These are phyloP conservation scores for Aspergillus sp. DNA, from an alignment of 2,329 filamentous ascomycete genomes.

Conservation along the genomic window DNA sequence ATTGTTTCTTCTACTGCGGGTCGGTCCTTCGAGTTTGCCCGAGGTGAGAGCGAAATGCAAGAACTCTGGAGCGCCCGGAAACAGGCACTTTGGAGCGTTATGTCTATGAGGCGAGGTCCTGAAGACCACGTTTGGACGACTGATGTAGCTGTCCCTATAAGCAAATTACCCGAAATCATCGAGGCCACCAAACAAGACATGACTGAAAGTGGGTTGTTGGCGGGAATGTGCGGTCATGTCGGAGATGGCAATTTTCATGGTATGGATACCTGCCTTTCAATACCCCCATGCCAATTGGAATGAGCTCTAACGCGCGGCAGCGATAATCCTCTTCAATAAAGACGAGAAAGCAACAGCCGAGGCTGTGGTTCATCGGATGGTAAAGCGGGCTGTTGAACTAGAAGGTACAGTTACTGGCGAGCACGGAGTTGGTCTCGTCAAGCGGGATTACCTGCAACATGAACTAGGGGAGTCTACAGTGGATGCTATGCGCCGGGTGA, in stretches of 20 bases:
- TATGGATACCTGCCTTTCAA: slow-evolving; percentile 33
- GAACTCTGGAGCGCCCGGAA: slow-evolving; percentile 77
- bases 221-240: slow-evolving; percentile 70
- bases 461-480: slow-evolving; percentile 64
- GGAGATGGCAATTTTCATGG: slow-evolving; percentile 75
- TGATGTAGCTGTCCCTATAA: slow-evolving; percentile 77
- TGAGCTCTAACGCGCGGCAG: slow-evolving; percentile 33
- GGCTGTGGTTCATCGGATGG: slow-evolving; percentile 67
- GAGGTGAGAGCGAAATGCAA: slow-evolving; percentile 62
- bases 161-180: slow-evolving; percentile 70
- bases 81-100: slow-evolving; percentile 71
- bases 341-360: slow-evolving; percentile 58
- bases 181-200: slow-evolving; percentile 69
- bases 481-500: slow-evolving; percentile 65
- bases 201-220: slow-evolving; percentile 61
- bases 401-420: slow-evolving; percentile 74
- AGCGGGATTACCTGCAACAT: slow-evolving; percentile 65
- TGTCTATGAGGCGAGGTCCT: slow-evolving; percentile 62
- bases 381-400: slow-evolving; percentile 68
- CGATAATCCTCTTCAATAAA: slow-evolving; percentile 64
- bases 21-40: slow-evolving; percentile 68
- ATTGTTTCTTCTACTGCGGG: slow-evolving; percentile 58
- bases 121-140: slow-evolving; percentile 73
- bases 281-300: not conserved
- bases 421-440: slow-evolving; percentile 70